Evolutionary conservation across 2,329 filamentous ascomycete species (phyloP).

Genomic region (Thelonectria olida): DNA sequence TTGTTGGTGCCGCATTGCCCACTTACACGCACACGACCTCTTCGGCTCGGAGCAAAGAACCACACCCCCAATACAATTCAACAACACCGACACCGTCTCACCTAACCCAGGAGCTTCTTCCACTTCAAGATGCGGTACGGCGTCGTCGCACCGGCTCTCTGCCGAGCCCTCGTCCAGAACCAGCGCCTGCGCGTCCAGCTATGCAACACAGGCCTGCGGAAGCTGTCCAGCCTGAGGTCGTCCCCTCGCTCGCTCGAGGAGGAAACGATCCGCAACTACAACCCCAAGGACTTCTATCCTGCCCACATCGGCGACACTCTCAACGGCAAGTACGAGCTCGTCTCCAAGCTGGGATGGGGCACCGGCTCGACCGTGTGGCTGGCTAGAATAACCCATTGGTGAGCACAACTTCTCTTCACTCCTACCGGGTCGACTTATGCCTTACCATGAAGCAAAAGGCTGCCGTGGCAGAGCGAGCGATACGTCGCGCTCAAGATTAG

Average conservation of each 20-base stretch:
- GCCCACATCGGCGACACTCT: constrained; percentile 45
- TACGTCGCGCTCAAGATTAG: constrained; percentile 42
- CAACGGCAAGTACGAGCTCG: constrained; percentile 46
- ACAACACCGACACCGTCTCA: neutral
- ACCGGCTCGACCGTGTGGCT: constrained; percentile 52
- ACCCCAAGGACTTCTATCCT: constrained; percentile 44
- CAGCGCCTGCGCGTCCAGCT: constrained; percentile 8
- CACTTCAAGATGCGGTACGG: constrained; percentile 21
- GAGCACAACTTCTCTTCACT: constrained; percentile 26
- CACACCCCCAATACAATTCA: neutral
- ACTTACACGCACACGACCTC: neutral
- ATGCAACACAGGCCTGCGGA: constrained; percentile 11
- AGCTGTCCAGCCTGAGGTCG: constrained; percentile 20
- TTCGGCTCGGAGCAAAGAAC: neutral
- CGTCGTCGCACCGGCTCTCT: constrained; percentile 17
- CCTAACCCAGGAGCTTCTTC: neutral
- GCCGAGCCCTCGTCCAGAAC: constrained; percentile 17
- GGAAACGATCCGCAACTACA: constrained; percentile 36
- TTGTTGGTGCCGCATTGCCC: neutral
- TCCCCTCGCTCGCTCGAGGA: constrained; percentile 33
- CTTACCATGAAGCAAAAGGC: constrained; percentile 21
- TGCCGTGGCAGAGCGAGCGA: constrained; percentile 36
- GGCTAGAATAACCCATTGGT: constrained; percentile 37
- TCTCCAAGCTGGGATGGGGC: constrained; percentile 51
- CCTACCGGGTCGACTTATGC: neutral